phyloP scores from a whole-genome alignment of 257 asterid species.

The Solanum neorickii region DNA sequence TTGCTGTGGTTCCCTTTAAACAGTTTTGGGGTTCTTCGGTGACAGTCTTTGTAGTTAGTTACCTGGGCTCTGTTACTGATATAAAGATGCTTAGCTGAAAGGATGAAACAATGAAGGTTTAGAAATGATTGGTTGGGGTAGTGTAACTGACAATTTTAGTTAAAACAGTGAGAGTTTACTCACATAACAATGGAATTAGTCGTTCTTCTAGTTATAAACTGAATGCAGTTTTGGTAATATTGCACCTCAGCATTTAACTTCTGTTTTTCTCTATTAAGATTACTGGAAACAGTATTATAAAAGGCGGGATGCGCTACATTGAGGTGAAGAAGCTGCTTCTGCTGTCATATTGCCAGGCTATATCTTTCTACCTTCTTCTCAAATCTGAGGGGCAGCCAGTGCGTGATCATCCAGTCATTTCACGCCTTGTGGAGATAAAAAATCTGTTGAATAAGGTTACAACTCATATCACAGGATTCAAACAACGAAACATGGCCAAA shows the following conservation, averaged over 20 bases:
- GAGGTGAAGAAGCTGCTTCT: conserved; percentile 74
- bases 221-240: background rate
- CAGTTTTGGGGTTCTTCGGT: background rate
- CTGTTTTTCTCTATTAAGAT: conserved; percentile 32
- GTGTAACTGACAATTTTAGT: background rate
- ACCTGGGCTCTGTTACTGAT: background rate
- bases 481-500: background rate
- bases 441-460: conserved; percentile 77
- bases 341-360: conserved; percentile 89
- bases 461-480: background rate
- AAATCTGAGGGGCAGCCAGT: conserved; percentile 89
- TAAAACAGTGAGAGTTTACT: background rate
- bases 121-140: background rate
- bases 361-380: conserved; percentile 82
- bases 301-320: conserved; percentile 51
- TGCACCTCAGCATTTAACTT: background rate
- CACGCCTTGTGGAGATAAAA: conserved; percentile 82
- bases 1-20: background rate
- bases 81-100: background rate
- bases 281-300: conserved; percentile 23
- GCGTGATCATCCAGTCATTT: conserved; percentile 92
- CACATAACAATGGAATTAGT: background rate
- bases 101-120: background rate
- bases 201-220: background rate
- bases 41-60: background rate